A percentile compares a stretch with the other conserved stretches of the same genome.
Evolutionary conservation across 495 filamentous ascomycete species (phyloP).

Genomic region (Cercophora newfieldiana): DNA sequence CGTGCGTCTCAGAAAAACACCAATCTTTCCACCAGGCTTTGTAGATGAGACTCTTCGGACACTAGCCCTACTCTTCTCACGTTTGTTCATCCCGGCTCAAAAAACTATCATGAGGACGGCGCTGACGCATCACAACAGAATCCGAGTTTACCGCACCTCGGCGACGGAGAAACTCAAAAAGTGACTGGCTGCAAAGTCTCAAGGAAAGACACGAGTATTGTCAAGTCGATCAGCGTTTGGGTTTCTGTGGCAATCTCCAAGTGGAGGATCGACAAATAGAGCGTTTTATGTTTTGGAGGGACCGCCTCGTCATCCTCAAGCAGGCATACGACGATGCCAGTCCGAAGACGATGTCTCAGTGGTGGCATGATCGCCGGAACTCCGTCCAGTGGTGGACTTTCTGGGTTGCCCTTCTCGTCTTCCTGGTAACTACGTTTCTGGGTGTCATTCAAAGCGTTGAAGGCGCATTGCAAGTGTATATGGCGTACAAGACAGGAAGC

Average conservation of each 20-base stretch:
- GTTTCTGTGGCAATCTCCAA: slow-evolving; percentile 7
- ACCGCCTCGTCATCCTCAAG: slow-evolving; percentile 54
- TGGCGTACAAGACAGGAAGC: neutral
- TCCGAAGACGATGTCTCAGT: slow-evolving; percentile 47
- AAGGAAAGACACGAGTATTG: slow-evolving; percentile 1
- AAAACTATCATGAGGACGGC: neutral
- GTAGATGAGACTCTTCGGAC: slow-evolving; percentile 46
- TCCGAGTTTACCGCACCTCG: slow-evolving; percentile 21
- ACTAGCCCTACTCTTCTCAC: slow-evolving; percentile 48
- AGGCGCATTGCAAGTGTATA: slow-evolving; percentile 9
- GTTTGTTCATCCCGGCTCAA: neutral
- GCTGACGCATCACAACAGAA: slow-evolving; percentile 9
- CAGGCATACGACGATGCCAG: slow-evolving; percentile 51
- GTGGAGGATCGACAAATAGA: slow-evolving; percentile 33
- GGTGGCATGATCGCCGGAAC: slow-evolving; percentile 55
- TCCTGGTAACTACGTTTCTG: slow-evolving; percentile 7
- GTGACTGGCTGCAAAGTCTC: neutral
- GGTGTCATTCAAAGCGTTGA: slow-evolving; percentile 9
- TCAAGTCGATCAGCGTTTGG: neutral
- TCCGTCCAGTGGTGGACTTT: slow-evolving; percentile 55
- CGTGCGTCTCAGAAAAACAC: neutral
- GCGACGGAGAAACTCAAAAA: neutral
- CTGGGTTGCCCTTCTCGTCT: slow-evolving; percentile 47
- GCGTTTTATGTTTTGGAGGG: slow-evolving; percentile 51
- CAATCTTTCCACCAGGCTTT: slow-evolving; percentile 1